Evolutionary conservation across 169 alveolate species (phyloP).

Genomic region (Plasmodium fragile): DNA sequence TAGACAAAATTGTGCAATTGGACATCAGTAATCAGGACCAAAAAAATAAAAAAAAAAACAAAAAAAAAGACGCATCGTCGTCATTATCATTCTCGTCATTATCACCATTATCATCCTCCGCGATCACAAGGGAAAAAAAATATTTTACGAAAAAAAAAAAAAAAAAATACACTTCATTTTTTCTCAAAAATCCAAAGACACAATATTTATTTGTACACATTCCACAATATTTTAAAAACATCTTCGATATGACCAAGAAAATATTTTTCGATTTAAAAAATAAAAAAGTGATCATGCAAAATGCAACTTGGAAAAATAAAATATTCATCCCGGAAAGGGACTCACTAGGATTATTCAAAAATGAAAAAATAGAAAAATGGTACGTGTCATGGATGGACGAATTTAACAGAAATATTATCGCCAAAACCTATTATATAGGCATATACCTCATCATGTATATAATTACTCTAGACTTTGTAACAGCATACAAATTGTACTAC

Average conservation of each 20-base stretch:
- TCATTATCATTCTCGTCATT: neutral
- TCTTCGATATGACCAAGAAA: slow-evolving; percentile 40
- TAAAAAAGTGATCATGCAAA: slow-evolving; percentile 77
- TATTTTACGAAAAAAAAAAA: slow-evolving; percentile 27
- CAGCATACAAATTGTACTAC: slow-evolving; percentile 50
- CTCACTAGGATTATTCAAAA: slow-evolving; percentile 79
- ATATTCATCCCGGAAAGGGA: slow-evolving; percentile 79
- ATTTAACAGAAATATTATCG: slow-evolving; percentile 76
- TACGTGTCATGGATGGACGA: slow-evolving; percentile 81
- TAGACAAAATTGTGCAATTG: slow-evolving; percentile 57
- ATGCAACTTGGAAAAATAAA: slow-evolving; percentile 79
- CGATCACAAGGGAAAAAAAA: neutral
- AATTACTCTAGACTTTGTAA: slow-evolving; percentile 35
- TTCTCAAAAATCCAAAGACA: slow-evolving; percentile 27
- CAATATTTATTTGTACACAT: slow-evolving; percentile 37
- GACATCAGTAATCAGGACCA: slow-evolving; percentile 40
- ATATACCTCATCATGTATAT: slow-evolving; percentile 46
- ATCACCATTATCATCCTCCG: neutral
- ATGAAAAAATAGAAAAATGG: slow-evolving; percentile 78
- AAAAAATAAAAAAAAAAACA: slow-evolving; percentile 33
- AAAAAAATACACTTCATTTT: slow-evolving; percentile 22
- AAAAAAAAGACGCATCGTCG: slow-evolving; percentile 10
- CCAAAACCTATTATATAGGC: slow-evolving; percentile 28
- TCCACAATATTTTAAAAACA: slow-evolving; percentile 13
- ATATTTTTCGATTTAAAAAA: slow-evolving; percentile 76